A percentile compares a stretch with the other conserved stretches of the same genome.
Conservation (phyloP, 495 filamentous ascomycete species). For the Neurospora terricola region DNA sequence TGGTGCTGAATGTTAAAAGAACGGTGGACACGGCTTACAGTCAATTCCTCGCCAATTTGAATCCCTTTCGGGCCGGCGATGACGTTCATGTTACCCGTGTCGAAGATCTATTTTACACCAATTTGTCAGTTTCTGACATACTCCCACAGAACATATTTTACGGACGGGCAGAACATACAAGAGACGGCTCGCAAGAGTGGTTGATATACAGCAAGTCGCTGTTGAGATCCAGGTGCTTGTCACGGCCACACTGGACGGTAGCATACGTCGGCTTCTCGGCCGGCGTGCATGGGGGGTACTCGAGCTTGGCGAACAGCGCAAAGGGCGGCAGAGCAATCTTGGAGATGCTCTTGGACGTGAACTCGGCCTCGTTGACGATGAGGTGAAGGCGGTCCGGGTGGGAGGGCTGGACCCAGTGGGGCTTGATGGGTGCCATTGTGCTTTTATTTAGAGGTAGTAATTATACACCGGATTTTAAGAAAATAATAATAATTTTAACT, state of each 20-base stretch:
- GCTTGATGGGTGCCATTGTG: conserved; percentile 38
- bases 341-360: conserved; percentile 53
- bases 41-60: conserved; percentile 51
- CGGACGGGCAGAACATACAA: conserved; percentile 30
- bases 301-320: conserved; percentile 44
- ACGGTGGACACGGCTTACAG: conserved; percentile 21
- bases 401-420: conserved; percentile 43
- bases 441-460: not conserved
- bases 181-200: conserved; percentile 58
- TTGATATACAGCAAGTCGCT: conserved; percentile 68
- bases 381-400: conserved; percentile 43
- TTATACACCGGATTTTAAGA: not conserved
- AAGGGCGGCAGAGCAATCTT: conserved; percentile 52
- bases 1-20: no score
- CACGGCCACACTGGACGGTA: conserved; percentile 52
- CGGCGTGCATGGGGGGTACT: conserved; percentile 44
- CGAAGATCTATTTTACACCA: conserved; percentile 41
- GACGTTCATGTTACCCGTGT: conserved; percentile 53
- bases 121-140: no score
- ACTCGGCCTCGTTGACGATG: conserved; percentile 38
- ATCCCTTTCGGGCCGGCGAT: conserved; percentile 49
- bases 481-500: not conserved
- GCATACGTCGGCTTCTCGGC: conserved; percentile 51
- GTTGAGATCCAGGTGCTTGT: conserved; percentile 63
- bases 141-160: no score